Base-by-base conservation (phyloP, 2,329 filamentous ascomycete genomes). In the Colletotrichum magnum region DNA sequence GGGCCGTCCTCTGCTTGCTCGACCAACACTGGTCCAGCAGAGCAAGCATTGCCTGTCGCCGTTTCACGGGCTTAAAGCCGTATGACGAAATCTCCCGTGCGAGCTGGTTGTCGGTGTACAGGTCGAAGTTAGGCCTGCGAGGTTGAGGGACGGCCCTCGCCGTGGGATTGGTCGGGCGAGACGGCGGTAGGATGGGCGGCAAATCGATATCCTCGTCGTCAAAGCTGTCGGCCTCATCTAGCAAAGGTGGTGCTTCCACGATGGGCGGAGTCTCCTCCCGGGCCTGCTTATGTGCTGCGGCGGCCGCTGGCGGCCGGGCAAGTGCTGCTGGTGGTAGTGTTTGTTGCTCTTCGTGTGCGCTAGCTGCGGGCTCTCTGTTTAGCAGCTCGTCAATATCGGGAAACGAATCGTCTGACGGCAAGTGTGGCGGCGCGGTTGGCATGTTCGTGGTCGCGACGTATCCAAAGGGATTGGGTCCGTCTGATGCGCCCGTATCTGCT, bases 61-160 rank as follows among this genome's bases (percentile, higher is more conserved):
- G 88, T 76, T 90, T 93, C 36, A 94, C 82, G 1, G 90, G 83
- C 75, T 94, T 95, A 79, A 95, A 94, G 0, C 91, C 92, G 74
- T 90, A 94, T 0, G 84, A 83, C 5, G 86, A 81, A 52, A 95
- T 81, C 74, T 92, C 86, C 64, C 85, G 88, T 3, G 88, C 82
- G 16, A 95, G 81, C 67, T 92, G 88, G 9, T 84, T 79, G 70
- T 92, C 90, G 3, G 90, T 90, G 68, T 88, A 90, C 0, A 86
- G 79, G 48, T 87, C 84, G 69, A 87, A 94, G 12, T 88, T 86
- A 2, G 92, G 92, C 48, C 61, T 65, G n/a, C 47, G 52, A 13
- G 66, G 13, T 10, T 32, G 58, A 18, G n/a, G 28, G 2, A 3
- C 51, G 21, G 24, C 7, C 5, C 9, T 12, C n/a, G 7, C 21